phyloP scores from a whole-genome alignment of 2,329 filamentous ascomycete genomes.

The Penicillium vulpinum region DNA sequence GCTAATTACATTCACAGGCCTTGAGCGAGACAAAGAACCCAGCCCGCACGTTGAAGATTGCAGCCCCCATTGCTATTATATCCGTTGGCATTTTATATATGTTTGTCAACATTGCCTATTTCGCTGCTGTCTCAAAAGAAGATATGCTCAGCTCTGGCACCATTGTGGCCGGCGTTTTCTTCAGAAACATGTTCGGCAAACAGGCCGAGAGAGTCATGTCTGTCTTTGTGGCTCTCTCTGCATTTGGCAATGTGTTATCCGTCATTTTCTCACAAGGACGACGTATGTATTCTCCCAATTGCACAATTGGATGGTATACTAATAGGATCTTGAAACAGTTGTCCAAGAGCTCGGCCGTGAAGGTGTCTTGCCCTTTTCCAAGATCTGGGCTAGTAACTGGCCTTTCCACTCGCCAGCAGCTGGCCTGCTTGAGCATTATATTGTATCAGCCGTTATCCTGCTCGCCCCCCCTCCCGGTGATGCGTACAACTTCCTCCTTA shows the following conservation, averaged over 20 bases:
- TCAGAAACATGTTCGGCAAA: conserved; percentile 60
- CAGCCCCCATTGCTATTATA: conserved; percentile 56
- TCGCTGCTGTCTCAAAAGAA: conserved; percentile 58
- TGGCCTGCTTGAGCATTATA: conserved; percentile 62
- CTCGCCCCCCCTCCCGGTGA: conserved; percentile 66
- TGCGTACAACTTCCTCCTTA: conserved; percentile 63
- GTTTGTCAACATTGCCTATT: conserved; percentile 60
- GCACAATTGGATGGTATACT: background rate
- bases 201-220: conserved; percentile 59
- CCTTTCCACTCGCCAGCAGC: conserved; percentile 67
- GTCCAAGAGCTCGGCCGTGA: conserved; percentile 66
- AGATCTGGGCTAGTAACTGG: conserved; percentile 68
- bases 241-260: conserved; percentile 62
- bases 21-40: conserved; percentile 60
- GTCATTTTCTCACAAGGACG: conserved; percentile 53
- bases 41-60: conserved; percentile 58
- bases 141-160: conserved; percentile 56
- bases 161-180: conserved; percentile 59
- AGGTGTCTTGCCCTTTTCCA: conserved; percentile 64
- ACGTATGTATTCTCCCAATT: conserved; percentile 30
- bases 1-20: conserved; percentile 30
- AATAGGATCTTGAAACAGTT: conserved; percentile 24
- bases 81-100: conserved; percentile 59
- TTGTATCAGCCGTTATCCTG: conserved; percentile 65
- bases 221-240: conserved; percentile 60